Evolutionary conservation across 1,284 basidiomycete species (phyloP).

Genomic region (Dichomitus squalens): DNA sequence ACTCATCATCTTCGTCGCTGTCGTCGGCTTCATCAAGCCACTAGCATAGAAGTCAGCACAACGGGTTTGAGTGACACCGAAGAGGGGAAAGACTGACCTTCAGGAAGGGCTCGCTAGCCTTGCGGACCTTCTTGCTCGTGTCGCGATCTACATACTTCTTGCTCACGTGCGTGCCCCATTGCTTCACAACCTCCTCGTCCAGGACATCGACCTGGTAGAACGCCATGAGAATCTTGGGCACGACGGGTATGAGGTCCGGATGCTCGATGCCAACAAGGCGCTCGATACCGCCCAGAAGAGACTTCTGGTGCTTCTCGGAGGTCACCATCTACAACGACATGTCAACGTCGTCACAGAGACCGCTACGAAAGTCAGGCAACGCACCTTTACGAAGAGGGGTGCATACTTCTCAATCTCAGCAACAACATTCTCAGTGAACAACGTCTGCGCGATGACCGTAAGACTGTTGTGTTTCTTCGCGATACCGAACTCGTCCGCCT

Average conservation of each 20-base stretch:
- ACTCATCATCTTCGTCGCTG: slow-evolving; percentile 34
- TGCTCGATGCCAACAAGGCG: slow-evolving; percentile 75
- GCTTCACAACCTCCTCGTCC: slow-evolving; percentile 88
- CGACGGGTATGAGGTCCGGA: slow-evolving; percentile 64
- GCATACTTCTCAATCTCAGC: slow-evolving; percentile 76
- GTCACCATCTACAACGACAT: slow-evolving; percentile 57
- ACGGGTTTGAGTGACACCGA: background rate
- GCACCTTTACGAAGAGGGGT: slow-evolving; percentile 81
- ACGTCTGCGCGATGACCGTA: slow-evolving; percentile 82
- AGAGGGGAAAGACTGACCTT: slow-evolving; percentile 46
- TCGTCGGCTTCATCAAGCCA: slow-evolving; percentile 53
- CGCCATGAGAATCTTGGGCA: slow-evolving; percentile 94
- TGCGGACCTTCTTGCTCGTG: slow-evolving; percentile 92
- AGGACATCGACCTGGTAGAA: slow-evolving; percentile 94
- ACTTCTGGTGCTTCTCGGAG: slow-evolving; percentile 95
- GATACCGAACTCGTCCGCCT: slow-evolving; percentile 90
- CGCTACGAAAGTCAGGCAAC: slow-evolving; percentile 21
- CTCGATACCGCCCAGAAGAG: slow-evolving; percentile 89
- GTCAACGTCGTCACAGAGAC: slow-evolving; percentile 8
- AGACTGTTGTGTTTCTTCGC: slow-evolving; percentile 96
- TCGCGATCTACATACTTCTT: slow-evolving; percentile 99
- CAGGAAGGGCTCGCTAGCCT: slow-evolving; percentile 94
- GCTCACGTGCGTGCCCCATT: slow-evolving; percentile 97
- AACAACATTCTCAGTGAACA: slow-evolving; percentile 83
- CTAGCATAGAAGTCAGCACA: slow-evolving; percentile 35